Evolutionary conservation across 352 stramenopile genomes (phyloP), one percentile per base, ranked within the genome.

Genomic region (Blastocystis hominis): DNA sequence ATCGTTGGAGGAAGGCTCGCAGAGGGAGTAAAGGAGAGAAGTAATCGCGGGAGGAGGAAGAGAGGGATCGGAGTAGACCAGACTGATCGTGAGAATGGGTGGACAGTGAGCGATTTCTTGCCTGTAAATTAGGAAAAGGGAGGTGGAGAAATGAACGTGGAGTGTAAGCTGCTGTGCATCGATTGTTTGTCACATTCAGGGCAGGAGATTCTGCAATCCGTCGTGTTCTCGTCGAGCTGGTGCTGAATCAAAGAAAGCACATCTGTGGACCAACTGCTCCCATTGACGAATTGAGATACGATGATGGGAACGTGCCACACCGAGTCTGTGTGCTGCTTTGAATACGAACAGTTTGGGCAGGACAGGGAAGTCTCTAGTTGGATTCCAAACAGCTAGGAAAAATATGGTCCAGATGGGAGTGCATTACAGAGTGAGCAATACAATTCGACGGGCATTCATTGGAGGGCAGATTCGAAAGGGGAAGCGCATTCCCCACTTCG

Each of bases 301-400:
- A 63, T 64, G n/a, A 80, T n/a, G 6, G 70, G 70, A 5, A 80
- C 17, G 50, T 80, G 70, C 70, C 70, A 80, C 9, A 64, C 38
- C 2, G 36, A 64, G n/a, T 80, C 70, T 30, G 30, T 40, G 17
- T 40, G 15, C 50, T 80, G 15, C 42, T 50, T 36, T 24, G 38
- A 15, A 17, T 80, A 17, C 0, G 24, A 42, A 42, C 70, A 80
- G 5, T 24, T 40, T 17, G 46, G 50, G 44, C 70, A 80, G 70
- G 24, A 42, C n/a, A 46, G 17, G 34, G 20, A n/a, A 0, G 44
- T 64, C 6, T 62, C 20, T 24, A 61, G 20, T 7, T 40, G 46
- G 20, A 50, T 61, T 15, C 47, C 70, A 40, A 80, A 80, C 13
- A 80, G 40, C 70, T 80, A 80, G 17, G 54, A 30, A 30, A 30